Evolutionary conservation across 352 stramenopile species (phyloP).

Genomic region (Pythium phragmiticola): DNA sequence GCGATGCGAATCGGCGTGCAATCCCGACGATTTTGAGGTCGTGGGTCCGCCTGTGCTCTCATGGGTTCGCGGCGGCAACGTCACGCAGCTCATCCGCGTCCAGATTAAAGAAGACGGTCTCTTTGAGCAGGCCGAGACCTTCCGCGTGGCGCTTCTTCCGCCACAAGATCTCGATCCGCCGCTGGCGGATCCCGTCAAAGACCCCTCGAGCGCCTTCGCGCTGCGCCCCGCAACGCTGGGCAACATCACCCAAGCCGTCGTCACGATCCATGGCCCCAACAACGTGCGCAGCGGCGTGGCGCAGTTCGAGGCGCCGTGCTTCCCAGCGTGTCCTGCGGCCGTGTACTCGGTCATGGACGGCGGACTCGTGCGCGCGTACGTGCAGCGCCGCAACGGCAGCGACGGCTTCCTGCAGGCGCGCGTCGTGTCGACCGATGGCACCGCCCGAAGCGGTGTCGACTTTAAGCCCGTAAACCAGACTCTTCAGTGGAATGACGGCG

Average conservation of each 20-base stretch:
- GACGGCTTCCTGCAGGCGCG: slow-evolving; percentile 44
- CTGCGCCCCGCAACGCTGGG: slow-evolving; percentile 39
- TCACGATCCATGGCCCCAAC: slow-evolving; percentile 64
- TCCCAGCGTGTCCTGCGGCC: slow-evolving; percentile 47
- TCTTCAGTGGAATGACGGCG: slow-evolving; percentile 54
- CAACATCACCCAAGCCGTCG: slow-evolving; percentile 38
- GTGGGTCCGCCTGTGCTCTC: slow-evolving; percentile 35
- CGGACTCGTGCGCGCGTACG: slow-evolving; percentile 42
- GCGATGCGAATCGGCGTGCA: slow-evolving; percentile 44
- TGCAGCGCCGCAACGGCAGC: slow-evolving; percentile 60
- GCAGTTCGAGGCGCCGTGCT: slow-evolving; percentile 71
- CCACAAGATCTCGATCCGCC: slow-evolving; percentile 17
- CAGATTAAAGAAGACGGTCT: slow-evolving; percentile 43
- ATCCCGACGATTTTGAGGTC: slow-evolving; percentile 39
- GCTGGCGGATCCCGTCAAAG: slow-evolving; percentile 3
- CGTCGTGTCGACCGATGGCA: slow-evolving; percentile 43
- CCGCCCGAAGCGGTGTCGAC: slow-evolving; percentile 45
- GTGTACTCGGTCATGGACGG: slow-evolving; percentile 49
- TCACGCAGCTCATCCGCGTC: slow-evolving; percentile 45
- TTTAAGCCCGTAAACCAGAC: slow-evolving; percentile 39
- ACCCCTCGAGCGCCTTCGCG: slow-evolving; percentile 30
- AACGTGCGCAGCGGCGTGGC: slow-evolving; percentile 46
- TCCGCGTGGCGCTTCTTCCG: slow-evolving; percentile 41
- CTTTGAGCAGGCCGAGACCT: slow-evolving; percentile 54
- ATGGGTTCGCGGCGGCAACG: slow-evolving; percentile 41